A percentile compares a stretch with the other conserved stretches of the same genome.
phyloP scores from a whole-genome alignment of 2,329 filamentous ascomycete species.

The Cytospora paraplurivora region DNA sequence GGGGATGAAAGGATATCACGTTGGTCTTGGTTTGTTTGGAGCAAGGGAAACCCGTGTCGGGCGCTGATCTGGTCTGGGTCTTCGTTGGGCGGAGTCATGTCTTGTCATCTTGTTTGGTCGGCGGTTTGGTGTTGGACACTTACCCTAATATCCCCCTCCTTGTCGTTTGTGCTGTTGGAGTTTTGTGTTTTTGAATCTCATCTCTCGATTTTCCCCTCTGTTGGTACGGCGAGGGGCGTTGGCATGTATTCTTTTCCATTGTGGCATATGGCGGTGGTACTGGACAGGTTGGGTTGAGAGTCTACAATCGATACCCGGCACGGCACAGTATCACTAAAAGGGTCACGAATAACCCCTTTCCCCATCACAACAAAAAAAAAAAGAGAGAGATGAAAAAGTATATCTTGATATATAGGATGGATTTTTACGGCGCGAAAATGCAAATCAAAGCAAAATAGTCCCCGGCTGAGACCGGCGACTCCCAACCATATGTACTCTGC shows the following conservation, averaged over 20 bases:
- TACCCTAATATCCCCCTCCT: constrained; percentile 18
- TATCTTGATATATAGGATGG: constrained; percentile 24
- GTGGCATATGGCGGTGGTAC: constrained; percentile 15
- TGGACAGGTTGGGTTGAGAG: constrained; percentile 16
- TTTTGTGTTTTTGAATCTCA: constrained; percentile 1
- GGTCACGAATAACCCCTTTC: constrained; percentile 9
- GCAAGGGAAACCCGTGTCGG: constrained; percentile 27
- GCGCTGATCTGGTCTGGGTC: constrained; percentile 27
- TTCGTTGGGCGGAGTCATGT: constrained; percentile 26
- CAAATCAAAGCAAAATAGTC: constrained; percentile 21
- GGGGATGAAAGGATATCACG: constrained; percentile 25
- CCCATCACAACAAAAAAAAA: constrained; percentile 14
- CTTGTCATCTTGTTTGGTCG: constrained; percentile 22
- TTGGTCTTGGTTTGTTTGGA: constrained; percentile 20
- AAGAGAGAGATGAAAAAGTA: constrained; percentile 9
- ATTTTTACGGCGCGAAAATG: constrained; percentile 15
- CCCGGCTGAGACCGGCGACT: background rate
- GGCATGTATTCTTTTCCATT: constrained; percentile 5
- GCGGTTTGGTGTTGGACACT: constrained; percentile 21
- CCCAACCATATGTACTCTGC: background rate
- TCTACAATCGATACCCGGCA: constrained; percentile 23
- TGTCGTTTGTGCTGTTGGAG: constrained; percentile 14
- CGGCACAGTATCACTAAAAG: constrained; percentile 20
- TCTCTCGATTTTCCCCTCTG: constrained; percentile 2
- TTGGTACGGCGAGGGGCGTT: constrained; percentile 19